These are phyloP conservation scores for Linnemannia hyalina DNA, from an alignment of 192 early-diverging fungal species.

Conservation along the genomic window DNA sequence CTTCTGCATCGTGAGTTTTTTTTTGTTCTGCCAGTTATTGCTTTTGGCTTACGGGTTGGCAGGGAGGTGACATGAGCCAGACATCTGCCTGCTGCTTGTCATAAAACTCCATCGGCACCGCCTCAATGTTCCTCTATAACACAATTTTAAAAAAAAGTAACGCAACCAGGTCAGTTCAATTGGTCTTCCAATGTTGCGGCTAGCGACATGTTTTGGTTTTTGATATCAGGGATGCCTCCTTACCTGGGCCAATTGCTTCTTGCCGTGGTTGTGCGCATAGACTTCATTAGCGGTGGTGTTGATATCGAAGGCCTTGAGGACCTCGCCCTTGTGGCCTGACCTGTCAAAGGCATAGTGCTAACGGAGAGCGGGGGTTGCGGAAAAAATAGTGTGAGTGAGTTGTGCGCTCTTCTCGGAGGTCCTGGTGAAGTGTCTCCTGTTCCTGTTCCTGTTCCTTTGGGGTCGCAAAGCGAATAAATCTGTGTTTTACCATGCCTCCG, in stretches of 20 bases:
- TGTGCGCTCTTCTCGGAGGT: neutral
- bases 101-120: conserved; percentile 68
- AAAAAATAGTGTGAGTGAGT: neutral
- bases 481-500: conserved; percentile 67
- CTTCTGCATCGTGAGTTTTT: neutral
- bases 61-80: conserved; percentile 88
- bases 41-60: conserved; percentile 70
- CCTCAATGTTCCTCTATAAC: conserved; percentile 72
- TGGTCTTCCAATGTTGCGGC: no score
- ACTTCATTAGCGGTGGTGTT: conserved; percentile 91
- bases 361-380: neutral
- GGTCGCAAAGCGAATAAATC: neutral
- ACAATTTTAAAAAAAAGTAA: conserved; percentile 3
- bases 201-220: no score
- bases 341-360: conserved; percentile 84
- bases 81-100: conserved; percentile 75
- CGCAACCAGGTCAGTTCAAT: neutral
- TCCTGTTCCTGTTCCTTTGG: neutral
- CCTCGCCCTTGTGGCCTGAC: conserved; percentile 69
- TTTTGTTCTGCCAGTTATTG: no score
- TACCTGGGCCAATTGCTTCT: conserved; percentile 53
- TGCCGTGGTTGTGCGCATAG: conserved; percentile 74
- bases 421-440: neutral
- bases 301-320: conserved; percentile 95
- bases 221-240: neutral